phyloP scores from a whole-genome alignment of 2,329 filamentous ascomycete species.

The Pleurostoma richardsiae region DNA sequence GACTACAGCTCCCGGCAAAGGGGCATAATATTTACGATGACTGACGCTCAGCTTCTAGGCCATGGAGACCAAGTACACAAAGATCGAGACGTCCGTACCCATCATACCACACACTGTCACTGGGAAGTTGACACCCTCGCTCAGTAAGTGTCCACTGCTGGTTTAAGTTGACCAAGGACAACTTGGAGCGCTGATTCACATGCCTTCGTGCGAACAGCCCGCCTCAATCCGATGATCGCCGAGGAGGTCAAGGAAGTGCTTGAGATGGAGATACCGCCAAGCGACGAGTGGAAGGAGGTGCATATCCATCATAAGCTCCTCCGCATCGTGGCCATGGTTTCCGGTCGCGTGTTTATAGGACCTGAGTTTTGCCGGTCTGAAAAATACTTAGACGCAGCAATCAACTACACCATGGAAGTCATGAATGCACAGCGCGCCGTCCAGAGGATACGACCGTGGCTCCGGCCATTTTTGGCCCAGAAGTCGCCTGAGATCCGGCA shows the following conservation, averaged over 20 bases:
- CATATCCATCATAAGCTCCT: slow-evolving; percentile 34
- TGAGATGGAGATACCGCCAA: slow-evolving; percentile 24
- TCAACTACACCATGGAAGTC: slow-evolving; percentile 40
- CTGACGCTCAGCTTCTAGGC: not conserved
- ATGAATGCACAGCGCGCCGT: slow-evolving; percentile 26
- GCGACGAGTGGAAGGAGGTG: slow-evolving; percentile 32
- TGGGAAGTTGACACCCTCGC: slow-evolving; percentile 4
- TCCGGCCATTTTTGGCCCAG: not conserved
- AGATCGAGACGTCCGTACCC: slow-evolving; percentile 1
- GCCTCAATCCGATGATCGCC: slow-evolving; percentile 29
- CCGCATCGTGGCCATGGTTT: slow-evolving; percentile 39
- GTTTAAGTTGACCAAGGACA: not conserved
- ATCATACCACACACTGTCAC: slow-evolving; percentile 7
- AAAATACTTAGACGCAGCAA: slow-evolving; percentile 38
- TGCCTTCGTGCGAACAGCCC: slow-evolving; percentile 9
- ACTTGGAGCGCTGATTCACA: not conserved
- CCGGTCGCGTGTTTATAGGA: slow-evolving; percentile 42
- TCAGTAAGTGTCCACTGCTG: slow-evolving; percentile 1
- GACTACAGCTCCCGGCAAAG: rapidly evolving
- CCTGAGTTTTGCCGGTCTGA: slow-evolving; percentile 37
- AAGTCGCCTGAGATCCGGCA: slow-evolving; percentile 23
- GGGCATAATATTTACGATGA: not conserved
- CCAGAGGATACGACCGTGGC: not conserved
- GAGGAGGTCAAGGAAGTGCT: slow-evolving; percentile 30
- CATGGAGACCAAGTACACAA: slow-evolving; percentile 7